Percentiles rank a stretch among this genome's conserved stretches.
Evolutionary conservation across 139 green algal species (phyloP).

Genomic region (Chlorella sp.): DNA sequence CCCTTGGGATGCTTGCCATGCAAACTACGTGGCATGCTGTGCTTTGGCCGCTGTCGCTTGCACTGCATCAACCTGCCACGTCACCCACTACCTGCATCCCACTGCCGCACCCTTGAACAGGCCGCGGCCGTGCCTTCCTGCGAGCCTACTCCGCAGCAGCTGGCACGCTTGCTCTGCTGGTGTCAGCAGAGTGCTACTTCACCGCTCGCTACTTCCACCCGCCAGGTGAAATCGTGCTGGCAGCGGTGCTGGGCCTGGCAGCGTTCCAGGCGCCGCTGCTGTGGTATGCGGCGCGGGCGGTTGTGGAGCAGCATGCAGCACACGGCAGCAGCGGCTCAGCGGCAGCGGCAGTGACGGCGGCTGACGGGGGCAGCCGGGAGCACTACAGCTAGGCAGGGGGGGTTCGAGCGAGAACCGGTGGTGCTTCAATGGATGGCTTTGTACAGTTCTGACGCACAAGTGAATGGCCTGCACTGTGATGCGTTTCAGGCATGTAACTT

Average conservation of each 20-base stretch:
- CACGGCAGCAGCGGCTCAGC: not conserved
- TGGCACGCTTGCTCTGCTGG: constrained; percentile 23
- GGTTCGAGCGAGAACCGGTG: too few species aligned
- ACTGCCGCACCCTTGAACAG: not conserved
- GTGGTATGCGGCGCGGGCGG: not conserved
- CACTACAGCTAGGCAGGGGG: too few species aligned
- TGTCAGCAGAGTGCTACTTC: constrained; percentile 47
- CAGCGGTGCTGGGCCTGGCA: constrained; percentile 21
- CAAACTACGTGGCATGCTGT: too few species aligned
- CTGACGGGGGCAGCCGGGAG: too few species aligned
- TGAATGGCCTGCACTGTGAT: too few species aligned
- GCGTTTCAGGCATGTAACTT: too few species aligned
- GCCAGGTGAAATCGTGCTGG: constrained; percentile 34
- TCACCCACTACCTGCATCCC: not conserved
- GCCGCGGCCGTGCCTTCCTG: not conserved
- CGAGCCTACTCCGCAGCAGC: constrained; percentile 6
- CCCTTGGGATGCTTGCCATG: too few species aligned
- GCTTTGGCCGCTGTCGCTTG: not conserved
- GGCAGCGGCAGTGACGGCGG: too few species aligned
- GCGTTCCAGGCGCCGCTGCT: constrained; percentile 49
- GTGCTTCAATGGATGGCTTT: too few species aligned
- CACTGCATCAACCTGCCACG: not conserved
- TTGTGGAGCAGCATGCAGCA: not conserved
- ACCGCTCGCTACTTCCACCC: constrained; percentile 53
- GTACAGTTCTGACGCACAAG: too few species aligned